Evolutionary conservation across 2,329 filamentous ascomycete genomes (phyloP).

Genomic region (Aureobasidium sp.): DNA sequence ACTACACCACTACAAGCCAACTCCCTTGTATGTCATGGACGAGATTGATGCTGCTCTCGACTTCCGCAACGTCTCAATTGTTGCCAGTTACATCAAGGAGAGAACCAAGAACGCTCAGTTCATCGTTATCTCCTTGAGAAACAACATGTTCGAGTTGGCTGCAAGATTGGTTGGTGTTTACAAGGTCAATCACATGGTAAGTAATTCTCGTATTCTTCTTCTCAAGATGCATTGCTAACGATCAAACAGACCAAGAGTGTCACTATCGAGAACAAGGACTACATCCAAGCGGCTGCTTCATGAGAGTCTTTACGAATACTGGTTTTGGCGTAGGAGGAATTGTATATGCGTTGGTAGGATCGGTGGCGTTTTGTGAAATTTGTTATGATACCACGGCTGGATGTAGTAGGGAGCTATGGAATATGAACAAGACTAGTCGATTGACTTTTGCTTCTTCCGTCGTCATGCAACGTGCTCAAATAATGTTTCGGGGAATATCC

Average conservation of each 20-base stretch:
- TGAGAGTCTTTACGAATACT: not conserved
- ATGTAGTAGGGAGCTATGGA: not conserved
- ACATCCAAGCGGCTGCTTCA: slow-evolving; percentile 26
- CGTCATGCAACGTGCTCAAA: not conserved
- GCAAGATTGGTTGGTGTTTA: slow-evolving; percentile 92
- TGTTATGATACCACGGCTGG: slow-evolving; percentile 12
- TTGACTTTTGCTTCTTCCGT: not conserved
- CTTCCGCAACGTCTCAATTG: slow-evolving; percentile 96
- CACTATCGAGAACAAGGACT: slow-evolving; percentile 46
- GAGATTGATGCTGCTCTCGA: slow-evolving; percentile 97
- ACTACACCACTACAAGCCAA: slow-evolving; percentile 95
- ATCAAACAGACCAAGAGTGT: slow-evolving; percentile 44
- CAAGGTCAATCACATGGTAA: slow-evolving; percentile 94
- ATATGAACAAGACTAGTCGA: not conserved
- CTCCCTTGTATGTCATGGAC: slow-evolving; percentile 97
- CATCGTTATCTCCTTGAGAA: slow-evolving; percentile 93
- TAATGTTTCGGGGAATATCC: too few relatives aligned
- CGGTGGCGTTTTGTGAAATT: not conserved
- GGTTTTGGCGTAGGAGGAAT: not conserved
- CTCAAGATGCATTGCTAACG: not conserved
- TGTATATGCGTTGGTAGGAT: not conserved
- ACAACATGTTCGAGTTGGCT: slow-evolving; percentile 99
- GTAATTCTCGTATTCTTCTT: slow-evolving; percentile 19
- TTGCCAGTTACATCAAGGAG: slow-evolving; percentile 98
- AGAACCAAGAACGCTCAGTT: slow-evolving; percentile 98